Evolutionary conservation across 768 basidiomycete genomes (phyloP), one percentile per base, ranked within the genome.

Genomic region (Calocybe gangraenosa): DNA sequence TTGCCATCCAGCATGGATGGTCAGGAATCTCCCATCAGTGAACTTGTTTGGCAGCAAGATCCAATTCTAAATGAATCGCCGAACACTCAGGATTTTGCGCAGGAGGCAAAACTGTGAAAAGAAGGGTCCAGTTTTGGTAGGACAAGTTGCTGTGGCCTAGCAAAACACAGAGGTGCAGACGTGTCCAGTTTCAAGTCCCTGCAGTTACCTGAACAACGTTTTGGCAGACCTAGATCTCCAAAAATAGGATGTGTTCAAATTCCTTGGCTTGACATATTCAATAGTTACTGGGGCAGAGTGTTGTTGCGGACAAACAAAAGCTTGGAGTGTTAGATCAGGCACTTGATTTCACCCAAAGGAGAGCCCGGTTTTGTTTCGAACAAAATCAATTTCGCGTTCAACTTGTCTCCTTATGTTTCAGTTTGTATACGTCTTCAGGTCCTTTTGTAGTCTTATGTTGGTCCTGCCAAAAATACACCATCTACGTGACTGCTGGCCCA

Each of bases 191-290:
- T 43, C 41, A 48, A 23, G 46, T 43, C 10, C 37, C 20, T 17
- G 17, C 36, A 18, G 33, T 28, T 28, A 40, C 49, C 23, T 42
- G 11, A 30, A 49, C 17, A 9, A 6, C 11, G 5, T 11, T 17
- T 8, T 6, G 48, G 20, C 50, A 90, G 87, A 82, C 55, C 65
- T 88, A 42, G 67, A 64, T 28, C 63, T 82, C 40, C 83, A 87
- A 57, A 70, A 68, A n/a, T 53, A 82, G 64, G 89, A 90, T 57
- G 56, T 92, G 18, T 84, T 93, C 62, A 71, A 73, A 47, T 67
- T 92, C 3, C 65, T 93, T 40, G 84, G 82, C 1, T 65, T 79
- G 40, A 92, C 87, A 0, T 87, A 90, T 62, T 80, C 87, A 13
- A 79, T 84, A 54, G 92, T 92, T 69, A n/a, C n/a, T n/a, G n/a